These are phyloP conservation scores for Brassica balearica DNA, from an alignment of 441 rosid species.

Conservation along the genomic window DNA sequence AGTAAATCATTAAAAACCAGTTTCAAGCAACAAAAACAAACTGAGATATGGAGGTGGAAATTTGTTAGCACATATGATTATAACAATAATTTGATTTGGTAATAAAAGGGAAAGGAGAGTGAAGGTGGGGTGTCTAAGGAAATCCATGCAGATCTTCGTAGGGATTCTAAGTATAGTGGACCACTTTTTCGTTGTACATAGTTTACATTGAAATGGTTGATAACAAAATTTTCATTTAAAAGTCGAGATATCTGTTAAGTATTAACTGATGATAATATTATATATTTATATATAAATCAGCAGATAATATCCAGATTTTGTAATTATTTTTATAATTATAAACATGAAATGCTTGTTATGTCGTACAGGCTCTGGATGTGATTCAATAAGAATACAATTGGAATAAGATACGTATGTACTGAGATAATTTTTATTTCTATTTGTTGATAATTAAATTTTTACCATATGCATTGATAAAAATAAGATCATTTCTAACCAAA, in stretches of 20 bases:
- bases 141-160: conserved; percentile 43
- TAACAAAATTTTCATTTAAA: conserved; percentile 13
- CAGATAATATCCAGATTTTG: not conserved
- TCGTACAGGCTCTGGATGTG: conserved; percentile 9
- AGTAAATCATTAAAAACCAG: not conserved
- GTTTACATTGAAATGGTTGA: conserved; percentile 30
- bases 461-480: too few species aligned
- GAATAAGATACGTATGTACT: too few species aligned
- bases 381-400: not conserved
- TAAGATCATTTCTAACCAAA: too few species aligned
- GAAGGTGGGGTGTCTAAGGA: conserved; percentile 42
- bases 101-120: conserved; percentile 39
- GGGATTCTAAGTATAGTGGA: conserved; percentile 35
- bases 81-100: conserved; percentile 33
- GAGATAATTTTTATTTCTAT: too few species aligned
- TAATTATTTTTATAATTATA: not conserved
- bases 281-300: conserved; percentile 9
- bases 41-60: conserved; percentile 12
- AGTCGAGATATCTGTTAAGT: conserved; percentile 12
- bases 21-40: conserved; percentile 10
- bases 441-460: too few species aligned
- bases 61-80: conserved; percentile 11
- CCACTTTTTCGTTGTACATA: conserved; percentile 33
- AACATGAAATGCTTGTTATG: not conserved
- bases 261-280: not conserved